A percentile compares a stretch with the other conserved stretches of the same genome.
These are phyloP conservation scores for Poa annua DNA, from an alignment of 176 grass and related monocot genomes.

Conservation along the genomic window DNA sequence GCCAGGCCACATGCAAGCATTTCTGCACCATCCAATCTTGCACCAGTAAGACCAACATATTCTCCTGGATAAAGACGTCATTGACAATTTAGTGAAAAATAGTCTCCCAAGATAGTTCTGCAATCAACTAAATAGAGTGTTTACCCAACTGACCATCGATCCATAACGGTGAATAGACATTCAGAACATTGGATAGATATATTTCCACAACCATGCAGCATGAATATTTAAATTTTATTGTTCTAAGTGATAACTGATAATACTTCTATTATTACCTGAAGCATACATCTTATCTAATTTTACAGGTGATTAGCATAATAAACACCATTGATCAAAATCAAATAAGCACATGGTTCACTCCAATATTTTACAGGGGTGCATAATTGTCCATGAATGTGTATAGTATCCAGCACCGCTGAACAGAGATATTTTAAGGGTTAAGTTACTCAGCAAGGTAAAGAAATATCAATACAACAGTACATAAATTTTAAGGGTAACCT, in stretches of 20 bases:
- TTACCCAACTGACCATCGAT: neutral
- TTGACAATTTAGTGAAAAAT: constrained; percentile 37
- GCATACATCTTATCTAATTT: neutral
- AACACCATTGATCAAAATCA: constrained; percentile 23
- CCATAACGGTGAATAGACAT: constrained; percentile 1
- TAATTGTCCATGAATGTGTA: constrained; percentile 16
- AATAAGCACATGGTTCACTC: neutral
- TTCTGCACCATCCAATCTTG: constrained; percentile 83
- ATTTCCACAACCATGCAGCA: constrained; percentile 15
- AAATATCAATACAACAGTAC: neutral
- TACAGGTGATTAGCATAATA: neutral
- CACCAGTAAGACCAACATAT: constrained; percentile 88
- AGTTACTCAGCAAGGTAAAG: neutral
- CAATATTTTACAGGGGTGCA: constrained; percentile 1
- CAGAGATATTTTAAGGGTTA: neutral
- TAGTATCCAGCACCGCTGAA: constrained; percentile 2
- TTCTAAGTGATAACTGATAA: constrained; percentile 3
- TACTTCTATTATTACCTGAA: neutral
- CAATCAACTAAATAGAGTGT: constrained; percentile 16
- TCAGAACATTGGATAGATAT: neutral
- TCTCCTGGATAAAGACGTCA: constrained; percentile 71
- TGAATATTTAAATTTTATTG: constrained; percentile 14
- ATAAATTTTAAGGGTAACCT: neutral
- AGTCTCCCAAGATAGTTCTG: constrained; percentile 15
- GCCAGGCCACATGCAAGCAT: constrained; percentile 94